phyloP scores from a whole-genome alignment of 2,329 filamentous ascomycete species.

The Acarospora socialis region DNA sequence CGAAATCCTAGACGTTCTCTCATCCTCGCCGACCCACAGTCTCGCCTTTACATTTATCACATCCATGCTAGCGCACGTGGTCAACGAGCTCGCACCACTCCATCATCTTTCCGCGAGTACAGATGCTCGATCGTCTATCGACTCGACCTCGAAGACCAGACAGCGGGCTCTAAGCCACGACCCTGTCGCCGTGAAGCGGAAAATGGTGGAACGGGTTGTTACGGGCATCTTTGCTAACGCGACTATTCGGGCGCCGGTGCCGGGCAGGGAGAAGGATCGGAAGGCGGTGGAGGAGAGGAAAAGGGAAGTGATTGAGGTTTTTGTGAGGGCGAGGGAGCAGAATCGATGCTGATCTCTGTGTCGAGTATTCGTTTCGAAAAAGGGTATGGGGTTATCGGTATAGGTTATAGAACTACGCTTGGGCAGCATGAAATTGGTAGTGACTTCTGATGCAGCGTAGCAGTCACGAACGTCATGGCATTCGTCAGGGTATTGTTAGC shows the following conservation, averaged over 20 bases:
- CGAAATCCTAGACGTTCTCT: constrained; percentile 58
- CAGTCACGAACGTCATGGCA: too few relatives aligned
- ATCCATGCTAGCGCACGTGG: constrained; percentile 53
- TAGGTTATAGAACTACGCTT: too few relatives aligned
- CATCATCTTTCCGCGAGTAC: constrained; percentile 11
- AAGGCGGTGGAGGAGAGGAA: constrained; percentile 49
- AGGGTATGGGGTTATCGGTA: too few relatives aligned
- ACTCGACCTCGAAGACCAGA: constrained; percentile 7
- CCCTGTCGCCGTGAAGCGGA: constrained; percentile 39
- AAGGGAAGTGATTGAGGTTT: constrained; percentile 54
- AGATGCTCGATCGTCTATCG: constrained; percentile 3
- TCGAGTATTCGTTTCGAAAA: too few relatives aligned
- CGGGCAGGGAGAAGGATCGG: constrained; percentile 42
- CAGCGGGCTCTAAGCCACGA: constrained; percentile 29
- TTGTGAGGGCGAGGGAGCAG: constrained; percentile 41
- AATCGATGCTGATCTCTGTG: too few relatives aligned
- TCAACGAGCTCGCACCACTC: constrained; percentile 38
- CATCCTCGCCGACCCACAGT: constrained; percentile 60
- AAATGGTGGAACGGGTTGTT: constrained; percentile 45
- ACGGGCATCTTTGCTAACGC: constrained; percentile 51
- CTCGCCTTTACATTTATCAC: constrained; percentile 82
- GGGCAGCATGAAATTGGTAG: too few relatives aligned
- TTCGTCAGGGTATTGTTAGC: too few relatives aligned
- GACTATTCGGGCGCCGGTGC: constrained; percentile 41
- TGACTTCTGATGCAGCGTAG: too few relatives aligned